These are phyloP conservation scores for Ophiostoma sp. DNA, from an alignment of 2,329 filamentous ascomycete genomes.

Conservation along the genomic window DNA sequence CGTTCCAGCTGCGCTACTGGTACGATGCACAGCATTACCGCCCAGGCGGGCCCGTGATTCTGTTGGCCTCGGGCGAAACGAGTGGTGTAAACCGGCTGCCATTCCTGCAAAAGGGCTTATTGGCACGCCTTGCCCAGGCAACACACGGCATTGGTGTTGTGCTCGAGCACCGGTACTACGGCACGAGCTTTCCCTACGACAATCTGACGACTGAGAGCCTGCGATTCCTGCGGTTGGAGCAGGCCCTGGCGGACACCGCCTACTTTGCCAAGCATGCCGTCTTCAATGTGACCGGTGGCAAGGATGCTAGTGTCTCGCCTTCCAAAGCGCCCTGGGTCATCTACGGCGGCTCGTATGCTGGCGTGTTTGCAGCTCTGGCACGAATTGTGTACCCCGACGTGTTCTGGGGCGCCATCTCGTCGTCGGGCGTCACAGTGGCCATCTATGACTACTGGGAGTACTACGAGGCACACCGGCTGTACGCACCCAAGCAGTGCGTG, in stretches of 20 bases:
- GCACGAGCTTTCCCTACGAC: conserved; percentile 62
- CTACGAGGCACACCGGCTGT: conserved; percentile 46
- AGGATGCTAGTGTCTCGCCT: background rate
- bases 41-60: conserved; percentile 72
- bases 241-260: conserved; percentile 72
- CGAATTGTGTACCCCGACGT: conserved; percentile 71
- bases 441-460: conserved; percentile 72
- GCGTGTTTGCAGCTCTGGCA: conserved; percentile 70
- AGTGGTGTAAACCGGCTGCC: conserved; percentile 56
- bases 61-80: conserved; percentile 69
- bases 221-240: conserved; percentile 77
- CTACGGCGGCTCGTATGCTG: conserved; percentile 81
- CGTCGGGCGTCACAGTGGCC: conserved; percentile 71
- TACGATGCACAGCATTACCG: conserved; percentile 73
- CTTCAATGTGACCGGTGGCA: conserved; percentile 42
- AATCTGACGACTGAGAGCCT: conserved; percentile 58
- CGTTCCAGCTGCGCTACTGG: conserved; percentile 73
- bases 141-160: conserved; percentile 72
- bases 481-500: conserved; percentile 56
- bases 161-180: conserved; percentile 85
- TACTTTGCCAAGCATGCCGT: conserved; percentile 72
- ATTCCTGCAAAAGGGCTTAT: conserved; percentile 72
- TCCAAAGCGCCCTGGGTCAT: conserved; percentile 57
- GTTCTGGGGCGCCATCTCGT: conserved; percentile 74
- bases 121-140: conserved; percentile 62